Percentiles rank a stretch among this genome's conserved stretches.
phyloP scores from a whole-genome alignment of 169 alveolate species.

The Neospora caninum region DNA sequence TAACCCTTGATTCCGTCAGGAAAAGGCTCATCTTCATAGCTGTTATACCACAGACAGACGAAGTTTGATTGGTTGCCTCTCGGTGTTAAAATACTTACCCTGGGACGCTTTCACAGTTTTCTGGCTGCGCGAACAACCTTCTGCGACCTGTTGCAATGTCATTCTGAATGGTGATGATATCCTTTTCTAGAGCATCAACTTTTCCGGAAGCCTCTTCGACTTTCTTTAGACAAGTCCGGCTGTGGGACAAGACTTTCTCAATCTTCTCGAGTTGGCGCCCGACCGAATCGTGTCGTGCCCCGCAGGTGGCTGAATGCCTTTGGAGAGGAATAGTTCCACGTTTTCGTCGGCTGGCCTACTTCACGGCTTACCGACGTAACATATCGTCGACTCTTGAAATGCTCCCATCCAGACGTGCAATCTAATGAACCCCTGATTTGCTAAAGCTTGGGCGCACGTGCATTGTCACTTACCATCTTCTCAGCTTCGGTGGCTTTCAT shows the following conservation, averaged over 20 bases:
- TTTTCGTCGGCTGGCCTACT: neutral
- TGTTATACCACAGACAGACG: neutral
- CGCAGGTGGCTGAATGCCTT: constrained; percentile 25
- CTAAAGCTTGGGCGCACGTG: neutral
- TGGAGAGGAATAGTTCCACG: neutral
- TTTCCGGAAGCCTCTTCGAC: constrained; percentile 43
- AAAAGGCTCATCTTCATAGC: constrained; percentile 74
- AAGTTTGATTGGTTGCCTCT: neutral
- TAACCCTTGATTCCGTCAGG: constrained; percentile 82
- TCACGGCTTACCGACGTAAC: neutral
- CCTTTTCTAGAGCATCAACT: constrained; percentile 77
- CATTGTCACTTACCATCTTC: constrained; percentile 41
- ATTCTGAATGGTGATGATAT: constrained; percentile 75
- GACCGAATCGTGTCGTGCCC: neutral
- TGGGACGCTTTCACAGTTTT: constrained; percentile 76
- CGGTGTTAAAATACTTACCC: constrained; percentile 65
- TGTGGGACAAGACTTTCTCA: constrained; percentile 9
- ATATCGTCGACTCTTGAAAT: constrained; percentile 9
- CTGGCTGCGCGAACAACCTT: constrained; percentile 70
- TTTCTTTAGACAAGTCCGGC: neutral
- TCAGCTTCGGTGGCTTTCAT: constrained; percentile 68
- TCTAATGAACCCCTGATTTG: neutral
- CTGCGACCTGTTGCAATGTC: constrained; percentile 76
- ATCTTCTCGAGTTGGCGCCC: constrained; percentile 13
- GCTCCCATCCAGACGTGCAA: constrained; percentile 58